Evolutionary conservation across 2,329 filamentous ascomycete species (phyloP), one percentile per base, ranked within the genome.

Genomic region (Fusarium pilosicola): DNA sequence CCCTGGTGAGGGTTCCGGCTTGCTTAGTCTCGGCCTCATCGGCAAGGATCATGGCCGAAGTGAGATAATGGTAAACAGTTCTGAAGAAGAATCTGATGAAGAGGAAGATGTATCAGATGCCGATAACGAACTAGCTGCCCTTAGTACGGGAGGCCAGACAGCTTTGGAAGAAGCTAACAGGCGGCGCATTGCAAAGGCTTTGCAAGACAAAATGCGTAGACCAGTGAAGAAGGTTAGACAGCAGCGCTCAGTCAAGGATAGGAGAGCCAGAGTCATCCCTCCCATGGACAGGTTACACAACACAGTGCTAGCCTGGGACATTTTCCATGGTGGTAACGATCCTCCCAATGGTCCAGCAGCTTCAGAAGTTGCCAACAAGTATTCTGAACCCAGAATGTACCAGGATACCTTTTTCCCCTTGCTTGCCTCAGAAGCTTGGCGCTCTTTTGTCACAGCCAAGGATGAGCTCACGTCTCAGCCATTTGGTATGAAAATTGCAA

Each of bases 401-500:
- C 94, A 97, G 80, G 88, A 90, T 67, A 97, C 95, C 0, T 99
- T 99, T 82, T 92, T 97, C 74, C 95, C 96, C 11, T 86, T 99
- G 28, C 87, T 99, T 39, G 91, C 96, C 36, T 92, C 97, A 32
- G 96, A 99, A 85, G 96, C 96, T 36, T 99, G 96, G 96, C 93
- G 97, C 79, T 93, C 94, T 9, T 96, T 99, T 80, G 92, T 97
- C 57, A 95, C 94, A 56, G 90, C 94, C 26, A 95, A 95, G 80
- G 94, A 98, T 78, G 96, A 99, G 81, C 90, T 92, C 54, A 93
- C 89, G 26, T 90, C 91, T 73, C 94, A 92, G 79, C 86, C 94
- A 0, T 97, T 97, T 78, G 94, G 95, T 68, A 91, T 98, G 81
- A 97, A 95, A 79, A 89, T 99, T 60, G 89, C 93, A 56, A 97